Percentiles rank a stretch among this genome's conserved stretches.
phyloP scores from a whole-genome alignment of 371 early-diverging fungal genomes.

The Rhizopus microsporus region DNA sequence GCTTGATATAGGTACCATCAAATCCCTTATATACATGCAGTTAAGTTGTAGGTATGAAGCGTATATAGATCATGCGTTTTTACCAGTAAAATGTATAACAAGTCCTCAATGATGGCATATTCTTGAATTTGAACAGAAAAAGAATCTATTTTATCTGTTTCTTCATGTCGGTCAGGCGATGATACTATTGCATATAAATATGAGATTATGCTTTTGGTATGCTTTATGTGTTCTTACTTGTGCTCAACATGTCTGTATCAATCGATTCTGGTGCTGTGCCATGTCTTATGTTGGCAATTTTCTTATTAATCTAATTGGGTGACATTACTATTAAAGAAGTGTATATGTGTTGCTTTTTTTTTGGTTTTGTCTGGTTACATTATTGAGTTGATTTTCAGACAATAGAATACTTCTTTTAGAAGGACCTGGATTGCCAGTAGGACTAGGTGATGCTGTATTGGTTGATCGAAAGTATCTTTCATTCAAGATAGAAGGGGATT shows the following conservation, averaged over 20 bases:
- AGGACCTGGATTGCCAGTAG: background rate
- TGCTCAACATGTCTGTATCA: background rate
- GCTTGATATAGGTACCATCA: conserved; percentile 74
- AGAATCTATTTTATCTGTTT: conserved; percentile 20
- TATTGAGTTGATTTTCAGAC: conserved; percentile 44
- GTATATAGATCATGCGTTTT: background rate
- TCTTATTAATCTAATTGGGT: conserved; percentile 40
- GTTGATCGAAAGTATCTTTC: conserved; percentile 19
- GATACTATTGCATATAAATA: too few relatives aligned
- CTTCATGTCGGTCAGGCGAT: background rate
- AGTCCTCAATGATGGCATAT: conserved; percentile 82
- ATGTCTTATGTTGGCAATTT: conserved; percentile 39
- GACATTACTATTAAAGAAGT: conserved; percentile 39
- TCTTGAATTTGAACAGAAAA: conserved; percentile 68
- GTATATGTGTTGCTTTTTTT: background rate
- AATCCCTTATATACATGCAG: conserved; percentile 61
- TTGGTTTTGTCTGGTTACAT: conserved; percentile 26
- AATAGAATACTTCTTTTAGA: conserved; percentile 23
- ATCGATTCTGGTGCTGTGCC: conserved; percentile 15
- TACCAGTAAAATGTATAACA: conserved; percentile 86
- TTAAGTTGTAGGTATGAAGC: background rate
- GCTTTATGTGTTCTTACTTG: too few relatives aligned
- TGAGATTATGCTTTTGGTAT: too few relatives aligned
- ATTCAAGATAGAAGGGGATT: conserved; percentile 15
- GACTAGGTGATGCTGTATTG: background rate